A percentile compares a stretch with the other conserved stretches of the same genome.
phyloP scores from a whole-genome alignment of 1,284 basidiomycete species.

The Coniferiporia weirii region DNA sequence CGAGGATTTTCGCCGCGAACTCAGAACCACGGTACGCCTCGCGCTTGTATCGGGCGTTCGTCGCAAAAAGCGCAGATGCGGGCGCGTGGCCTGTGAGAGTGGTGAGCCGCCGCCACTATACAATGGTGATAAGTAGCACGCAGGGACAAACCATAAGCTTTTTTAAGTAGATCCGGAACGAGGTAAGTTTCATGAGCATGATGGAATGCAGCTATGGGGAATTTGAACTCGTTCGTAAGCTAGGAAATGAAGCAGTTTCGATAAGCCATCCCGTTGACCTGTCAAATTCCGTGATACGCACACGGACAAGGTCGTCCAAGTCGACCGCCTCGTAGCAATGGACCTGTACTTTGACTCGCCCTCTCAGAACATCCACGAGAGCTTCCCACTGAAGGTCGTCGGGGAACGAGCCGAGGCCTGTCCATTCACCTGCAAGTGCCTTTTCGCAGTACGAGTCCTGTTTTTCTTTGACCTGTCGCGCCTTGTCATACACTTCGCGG shows the following conservation, averaged over 20 bases:
- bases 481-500: conserved; percentile 59
- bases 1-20: conserved; percentile 79
- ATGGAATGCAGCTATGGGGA: conserved; percentile 72
- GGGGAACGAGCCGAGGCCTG: conserved; percentile 59
- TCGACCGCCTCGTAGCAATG: conserved; percentile 82
- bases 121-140: background rate
- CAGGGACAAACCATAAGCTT: conserved; percentile 51
- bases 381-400: conserved; percentile 80
- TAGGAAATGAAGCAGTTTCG: conserved; percentile 24
- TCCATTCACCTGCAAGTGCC: conserved; percentile 56
- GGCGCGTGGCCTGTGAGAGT: conserved; percentile 45
- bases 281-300: conserved; percentile 30
- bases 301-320: conserved; percentile 70
- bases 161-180: conserved; percentile 69
- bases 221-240: conserved; percentile 78
- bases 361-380: conserved; percentile 82
- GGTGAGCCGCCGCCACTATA: background rate
- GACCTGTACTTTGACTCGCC: conserved; percentile 71
- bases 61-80: conserved; percentile 73
- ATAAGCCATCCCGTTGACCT: background rate
- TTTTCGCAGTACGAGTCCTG: conserved; percentile 72
- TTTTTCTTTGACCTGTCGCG: conserved; percentile 62
- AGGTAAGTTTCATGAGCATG: conserved; percentile 80
- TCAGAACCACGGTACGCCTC: conserved; percentile 84
- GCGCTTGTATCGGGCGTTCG: conserved; percentile 70